phyloP scores from a whole-genome alignment of 306 rosid species.

The Heteromeles arbutifolia region DNA sequence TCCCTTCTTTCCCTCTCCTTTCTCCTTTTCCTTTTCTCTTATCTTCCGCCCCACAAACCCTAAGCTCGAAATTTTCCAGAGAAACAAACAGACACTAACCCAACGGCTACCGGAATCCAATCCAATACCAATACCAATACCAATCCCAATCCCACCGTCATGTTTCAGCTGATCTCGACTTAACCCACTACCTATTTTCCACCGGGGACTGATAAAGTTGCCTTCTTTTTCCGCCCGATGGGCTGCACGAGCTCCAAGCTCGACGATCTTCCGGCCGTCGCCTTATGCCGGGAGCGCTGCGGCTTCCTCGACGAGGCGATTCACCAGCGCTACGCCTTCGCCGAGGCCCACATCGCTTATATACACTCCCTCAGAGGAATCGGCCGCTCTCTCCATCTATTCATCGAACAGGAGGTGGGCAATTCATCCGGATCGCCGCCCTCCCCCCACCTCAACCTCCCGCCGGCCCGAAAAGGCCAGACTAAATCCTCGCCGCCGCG shows the following conservation, averaged over 20 bases:
- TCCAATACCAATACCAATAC: too few relatives aligned
- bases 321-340: conserved; percentile 59
- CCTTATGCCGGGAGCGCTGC: conserved; percentile 70
- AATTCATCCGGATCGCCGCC: conserved; percentile 23
- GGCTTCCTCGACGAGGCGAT: conserved; percentile 71
- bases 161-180: not conserved
- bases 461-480: conserved; percentile 37
- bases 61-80: conserved; percentile 10
- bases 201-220: not conserved
- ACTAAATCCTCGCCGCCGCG: conserved; percentile 24
- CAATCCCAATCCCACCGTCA: conserved; percentile 1
- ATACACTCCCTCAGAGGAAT: conserved; percentile 54
- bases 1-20: conserved; percentile 33
- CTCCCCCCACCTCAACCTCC: conserved; percentile 37
- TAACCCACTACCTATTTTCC: conserved; percentile 12
- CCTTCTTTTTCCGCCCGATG: conserved; percentile 24
- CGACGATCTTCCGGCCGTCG: conserved; percentile 93
- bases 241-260: conserved; percentile 90
- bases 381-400: conserved; percentile 60
- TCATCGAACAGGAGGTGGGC: conserved; percentile 36
- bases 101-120: not conserved
- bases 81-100: not conserved
- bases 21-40: not conserved
- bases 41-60: conserved; percentile 15
- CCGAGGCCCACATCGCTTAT: conserved; percentile 71